Conservation (phyloP, 345 rosid genomes). For the Aethionema arabicum region DNA sequence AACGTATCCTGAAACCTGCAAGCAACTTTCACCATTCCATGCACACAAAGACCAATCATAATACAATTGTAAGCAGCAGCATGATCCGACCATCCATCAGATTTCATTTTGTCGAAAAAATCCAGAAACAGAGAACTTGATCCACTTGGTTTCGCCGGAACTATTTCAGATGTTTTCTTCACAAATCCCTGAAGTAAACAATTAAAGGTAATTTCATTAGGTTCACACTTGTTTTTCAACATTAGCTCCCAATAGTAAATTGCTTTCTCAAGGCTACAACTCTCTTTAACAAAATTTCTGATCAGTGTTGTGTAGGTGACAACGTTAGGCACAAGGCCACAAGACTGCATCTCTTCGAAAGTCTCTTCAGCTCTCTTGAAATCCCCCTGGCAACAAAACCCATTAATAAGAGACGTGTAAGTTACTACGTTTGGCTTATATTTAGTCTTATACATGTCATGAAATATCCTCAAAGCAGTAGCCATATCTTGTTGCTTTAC, state of each 20-base stretch:
- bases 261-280: conserved; percentile 60
- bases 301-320: conserved; percentile 77
- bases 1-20: conserved; percentile 48
- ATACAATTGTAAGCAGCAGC: conserved; percentile 66
- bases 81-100: conserved; percentile 54
- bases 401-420: conserved; percentile 71
- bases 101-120: conserved; percentile 52
- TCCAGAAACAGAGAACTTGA: conserved; percentile 47
- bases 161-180: conserved; percentile 33
- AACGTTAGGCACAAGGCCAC: conserved; percentile 68
- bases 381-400: conserved; percentile 62
- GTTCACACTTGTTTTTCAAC: conserved; percentile 61
- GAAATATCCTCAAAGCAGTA: conserved; percentile 54
- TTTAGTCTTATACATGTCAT: conserved; percentile 56
- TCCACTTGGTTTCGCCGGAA: conserved; percentile 30
- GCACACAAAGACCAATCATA: conserved; percentile 59
- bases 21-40: conserved; percentile 68
- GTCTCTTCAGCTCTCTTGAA: conserved; percentile 53
- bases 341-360: conserved; percentile 56
- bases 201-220: conserved; percentile 70
- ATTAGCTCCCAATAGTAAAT: conserved; percentile 67
- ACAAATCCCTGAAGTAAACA: conserved; percentile 67
- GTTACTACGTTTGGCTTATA: conserved; percentile 80
- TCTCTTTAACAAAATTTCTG: conserved; percentile 59
- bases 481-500: conserved; percentile 68